Base-by-base conservation (phyloP, 129 eudicot genomes). In the Helichrysum umbraculigerum region DNA sequence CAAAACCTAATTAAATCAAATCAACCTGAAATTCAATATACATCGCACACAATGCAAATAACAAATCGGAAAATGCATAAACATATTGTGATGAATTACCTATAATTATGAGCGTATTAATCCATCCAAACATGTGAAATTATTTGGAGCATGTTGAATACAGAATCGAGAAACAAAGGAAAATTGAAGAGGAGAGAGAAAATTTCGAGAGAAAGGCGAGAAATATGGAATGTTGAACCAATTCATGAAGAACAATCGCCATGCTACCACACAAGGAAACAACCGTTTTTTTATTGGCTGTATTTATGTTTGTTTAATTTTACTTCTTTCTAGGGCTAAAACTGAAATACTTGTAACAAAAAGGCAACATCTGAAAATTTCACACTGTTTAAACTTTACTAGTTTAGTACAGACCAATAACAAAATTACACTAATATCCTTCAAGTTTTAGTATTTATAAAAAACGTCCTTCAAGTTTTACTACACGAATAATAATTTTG, bases 231-330 rank as follows among this genome's bases (percentile, higher is more conserved):
- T 33, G 37, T 66, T 60, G 72, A 78, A 61, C 47, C 47, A 41
- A 9, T 8, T 47, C 54, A 47, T 47, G 54, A 47, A 47, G 17
- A 44, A 44, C 4, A 44, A 78, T 70, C 76, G 62, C 15, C 59
- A 35, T 47, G 60, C 29, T 47, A 29, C 69, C 66, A 68, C 47
- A 59, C 1, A 41, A 75, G 60, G 78, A 72, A 65, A 80, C 65
- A 80, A 80, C 71, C 75, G 76, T 58, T 68, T 30, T 35, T 73
- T 72, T 72, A 68, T 67, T 76, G 74, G 39, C 71, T 62, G 29
- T 22, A 12, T 52, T 64, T 4, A 41, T 58, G 44, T 72, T 74
- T 42, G 32, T 58, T 35, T 39, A 50, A 14, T 70, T 50, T 47
- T 51, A 63, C 0, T 29, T 17, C n/a, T 54, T 28, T 51, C 2